Conservation (phyloP, 2,329 filamentous ascomycete genomes). For the Colletotrichum musicola region DNA sequence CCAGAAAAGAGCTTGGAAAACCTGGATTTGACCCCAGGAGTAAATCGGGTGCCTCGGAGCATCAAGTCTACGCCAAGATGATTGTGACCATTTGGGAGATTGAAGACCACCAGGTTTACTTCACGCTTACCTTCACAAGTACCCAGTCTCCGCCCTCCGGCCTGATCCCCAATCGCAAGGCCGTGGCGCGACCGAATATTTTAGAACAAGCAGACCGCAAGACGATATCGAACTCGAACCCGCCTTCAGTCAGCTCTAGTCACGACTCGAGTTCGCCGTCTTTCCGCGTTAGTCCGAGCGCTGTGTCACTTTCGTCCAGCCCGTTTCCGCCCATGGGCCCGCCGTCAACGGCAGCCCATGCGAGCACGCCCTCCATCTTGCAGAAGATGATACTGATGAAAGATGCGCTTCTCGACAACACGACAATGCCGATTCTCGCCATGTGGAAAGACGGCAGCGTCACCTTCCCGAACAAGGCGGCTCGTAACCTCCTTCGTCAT, state of each 20-base stretch:
- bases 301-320: slow-evolving; percentile 65
- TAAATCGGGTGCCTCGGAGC: slow-evolving; percentile 52
- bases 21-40: slow-evolving; percentile 51
- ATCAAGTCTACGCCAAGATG: slow-evolving; percentile 75
- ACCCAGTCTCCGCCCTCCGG: slow-evolving; percentile 57
- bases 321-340: slow-evolving; percentile 77
- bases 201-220: slow-evolving; percentile 62
- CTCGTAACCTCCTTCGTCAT: slow-evolving; percentile 63
- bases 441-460: slow-evolving; percentile 87
- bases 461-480: slow-evolving; percentile 78
- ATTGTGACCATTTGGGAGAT: slow-evolving; percentile 80
- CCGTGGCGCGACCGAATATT: slow-evolving; percentile 53
- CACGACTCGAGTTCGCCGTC: slow-evolving; percentile 61
- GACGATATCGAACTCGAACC: slow-evolving; percentile 58
- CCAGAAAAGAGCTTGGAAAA: slow-evolving; percentile 59
- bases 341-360: slow-evolving; percentile 66
- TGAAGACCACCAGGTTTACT: slow-evolving; percentile 76
- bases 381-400: slow-evolving; percentile 82
- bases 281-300: slow-evolving; percentile 62
- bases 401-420: slow-evolving; percentile 81
- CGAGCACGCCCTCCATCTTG: slow-evolving; percentile 73
- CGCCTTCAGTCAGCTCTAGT: slow-evolving; percentile 61
- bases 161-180: slow-evolving; percentile 50
- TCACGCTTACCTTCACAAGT: slow-evolving; percentile 80
- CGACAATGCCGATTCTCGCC: slow-evolving; percentile 79